Evolutionary conservation across 2,329 filamentous ascomycete species (phyloP), one percentile per base, ranked within the genome.

Genomic region (Rutstroemia sp.): DNA sequence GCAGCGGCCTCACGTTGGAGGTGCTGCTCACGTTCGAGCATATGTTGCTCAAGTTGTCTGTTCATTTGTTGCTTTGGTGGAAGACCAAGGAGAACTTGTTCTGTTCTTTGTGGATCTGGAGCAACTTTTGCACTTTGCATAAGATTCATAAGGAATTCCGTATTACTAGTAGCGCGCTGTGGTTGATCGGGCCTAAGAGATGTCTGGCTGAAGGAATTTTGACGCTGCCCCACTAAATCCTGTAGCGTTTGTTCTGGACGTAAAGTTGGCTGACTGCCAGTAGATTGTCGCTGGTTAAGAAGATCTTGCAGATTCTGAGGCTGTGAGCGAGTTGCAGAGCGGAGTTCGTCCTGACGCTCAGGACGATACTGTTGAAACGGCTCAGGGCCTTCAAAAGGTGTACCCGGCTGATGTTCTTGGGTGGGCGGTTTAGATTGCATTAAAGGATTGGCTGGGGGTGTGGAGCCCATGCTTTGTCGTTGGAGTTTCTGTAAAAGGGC

Each of bases 61-160:
- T 69, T 66, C 34, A 64, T 59, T 46, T 65, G 63, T 45, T 59
- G 65, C 45, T 63, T 65, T 14, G 63, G 67, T 30, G 60, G 61
- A 61, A 75, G 74, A 56, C 79, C 75, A 69, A 81, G 75, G 51
- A 80, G 68, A 48, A 76, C 67, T 56, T 80, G 79, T 52, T 83
- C 81, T 37, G 74, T 73, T 59, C 76, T 72, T 41, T 77, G 77
- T 5, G 73, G 69, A 27, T 83, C 79, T 17, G 78, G 74, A 3
- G 71, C 73, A 39, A 73, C 73, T 57, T 78, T 76, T 21, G 71
- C 68, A 60, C 72, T 71, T 63, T 86, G 82, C 88, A 96, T 94
- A 30, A 96, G 78, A 59, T 85, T 88, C 72, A 95, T 88, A 49
- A 96, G 75, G 68, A 94, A 92, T 61, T 95, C 88, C n/a, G 87